These are phyloP conservation scores for Parsonsia alboflavescens DNA, from an alignment of 257 asterid species.

Conservation along the genomic window DNA sequence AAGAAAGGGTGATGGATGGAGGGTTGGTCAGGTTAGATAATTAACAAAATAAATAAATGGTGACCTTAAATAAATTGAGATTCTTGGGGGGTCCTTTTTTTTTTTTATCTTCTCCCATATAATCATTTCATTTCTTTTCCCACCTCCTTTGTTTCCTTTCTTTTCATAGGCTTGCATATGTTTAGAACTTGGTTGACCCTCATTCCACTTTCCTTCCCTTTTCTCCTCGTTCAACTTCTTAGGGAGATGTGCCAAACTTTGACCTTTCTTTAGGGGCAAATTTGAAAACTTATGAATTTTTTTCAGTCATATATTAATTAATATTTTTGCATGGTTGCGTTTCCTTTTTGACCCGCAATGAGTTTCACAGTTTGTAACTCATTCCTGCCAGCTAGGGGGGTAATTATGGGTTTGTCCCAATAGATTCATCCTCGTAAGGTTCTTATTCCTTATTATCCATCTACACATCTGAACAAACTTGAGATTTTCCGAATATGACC, in stretches of 20 bases:
- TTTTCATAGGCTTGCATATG: not conserved
- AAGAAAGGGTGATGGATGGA: not conserved
- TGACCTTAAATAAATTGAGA: not conserved
- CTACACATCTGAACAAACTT: not conserved
- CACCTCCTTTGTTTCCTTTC: not conserved
- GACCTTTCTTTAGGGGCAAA: not conserved
- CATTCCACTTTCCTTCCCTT: not conserved
- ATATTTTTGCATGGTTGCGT: too few species aligned
- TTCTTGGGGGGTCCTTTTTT: not conserved
- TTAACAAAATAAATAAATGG: not conserved
- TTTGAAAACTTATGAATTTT: not conserved
- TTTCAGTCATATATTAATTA: not conserved
- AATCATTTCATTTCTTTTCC: slow-evolving; percentile 4
- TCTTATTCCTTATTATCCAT: not conserved
- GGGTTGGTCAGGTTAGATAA: not conserved
- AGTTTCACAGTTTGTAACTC: not conserved
- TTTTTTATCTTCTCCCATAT: not conserved
- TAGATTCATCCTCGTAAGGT: not conserved
- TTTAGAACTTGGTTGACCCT: not conserved
- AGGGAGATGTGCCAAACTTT: not conserved
- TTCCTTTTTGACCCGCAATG: not conserved
- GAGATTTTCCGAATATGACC: not conserved
- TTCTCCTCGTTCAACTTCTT: not conserved
- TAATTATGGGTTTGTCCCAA: not conserved
- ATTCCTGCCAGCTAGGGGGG: not conserved